Base-by-base conservation (phyloP, 768 basidiomycete genomes). In the Kwoniella bestiolae region DNA sequence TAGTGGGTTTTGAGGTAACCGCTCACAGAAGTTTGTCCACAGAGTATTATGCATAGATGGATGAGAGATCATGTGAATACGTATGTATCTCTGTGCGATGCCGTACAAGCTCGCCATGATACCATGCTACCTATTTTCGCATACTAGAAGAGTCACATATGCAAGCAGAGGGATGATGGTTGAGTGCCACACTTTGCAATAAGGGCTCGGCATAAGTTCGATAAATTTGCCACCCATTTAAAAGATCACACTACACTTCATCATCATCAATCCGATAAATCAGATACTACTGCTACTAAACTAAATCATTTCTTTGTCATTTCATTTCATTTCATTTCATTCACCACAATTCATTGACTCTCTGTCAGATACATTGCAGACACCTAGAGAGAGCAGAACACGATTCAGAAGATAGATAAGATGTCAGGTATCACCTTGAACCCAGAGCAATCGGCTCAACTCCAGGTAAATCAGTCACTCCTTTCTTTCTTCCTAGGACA, bases 371-470 rank as follows among this genome's bases (percentile, higher is more conserved):
- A 41, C 38, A 41, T 41, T 41, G 11, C 23, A 21, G 6, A 47
- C 25, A 26, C 50, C n/a, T n/a, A 28, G 50, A 8, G n/a, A 52
- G 23, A 52, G 3, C 50, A 52, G 16, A 16, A 52, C 26, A 1
- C 16, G 38, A 41, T 3, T 8, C 5, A 16, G 38, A 16, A 41
- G 18, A 26, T 8, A 5, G 11, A 26, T 3, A 16, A 34, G 31
- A 55, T 55, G 52, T 55, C 52, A 55, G 52, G 52, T 34, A 38
- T 35, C 18, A 34, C 31, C 34, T 29, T 55, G 16, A 55, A 55
- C 9, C 23, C 67, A 0, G 67, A 68, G 51, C 67, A 68, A 45
- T 58, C 63, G 21, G 59, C 63, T 51, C 67, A 60, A 45, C 63
- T 68, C 12, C 66, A 68, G 51, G 66, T 68, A 11, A 52, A 56